Conservation (phyloP, 2,329 filamentous ascomycete species). For the Beauveria sp. region DNA sequence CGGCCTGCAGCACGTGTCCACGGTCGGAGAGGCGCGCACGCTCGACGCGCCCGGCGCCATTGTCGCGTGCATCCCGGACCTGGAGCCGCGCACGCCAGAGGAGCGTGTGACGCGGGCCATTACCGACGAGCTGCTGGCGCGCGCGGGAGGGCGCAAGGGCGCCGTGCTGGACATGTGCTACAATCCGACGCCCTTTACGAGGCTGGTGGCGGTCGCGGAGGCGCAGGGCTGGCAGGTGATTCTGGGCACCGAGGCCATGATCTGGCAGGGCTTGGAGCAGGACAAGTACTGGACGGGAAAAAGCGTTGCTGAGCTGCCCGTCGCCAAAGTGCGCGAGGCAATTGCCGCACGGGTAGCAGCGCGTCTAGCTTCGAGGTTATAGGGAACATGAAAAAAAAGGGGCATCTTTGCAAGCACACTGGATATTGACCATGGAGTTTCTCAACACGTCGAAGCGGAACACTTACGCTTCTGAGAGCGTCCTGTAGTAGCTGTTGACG, state of each 20-base stretch:
- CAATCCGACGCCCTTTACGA: slow-evolving; percentile 63
- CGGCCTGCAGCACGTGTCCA: slow-evolving; percentile 52
- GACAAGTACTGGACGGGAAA: slow-evolving; percentile 58
- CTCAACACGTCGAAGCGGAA: no score
- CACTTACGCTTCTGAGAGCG: no score
- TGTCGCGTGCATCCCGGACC: slow-evolving; percentile 69
- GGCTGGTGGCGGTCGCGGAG: slow-evolving; percentile 54
- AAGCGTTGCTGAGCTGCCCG: slow-evolving; percentile 49
- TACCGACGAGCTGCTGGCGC: slow-evolving; percentile 37
- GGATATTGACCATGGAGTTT: no score
- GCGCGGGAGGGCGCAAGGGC: slow-evolving; percentile 46
- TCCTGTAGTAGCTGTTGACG: no score
- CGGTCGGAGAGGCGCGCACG: slow-evolving; percentile 48
- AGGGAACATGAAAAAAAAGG: neutral
- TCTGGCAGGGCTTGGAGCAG: slow-evolving; percentile 71
- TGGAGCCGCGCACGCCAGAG: slow-evolving; percentile 55
- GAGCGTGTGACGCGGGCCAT: slow-evolving; percentile 55
- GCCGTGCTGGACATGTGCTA: slow-evolving; percentile 79
- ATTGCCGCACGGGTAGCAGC: slow-evolving; percentile 36
- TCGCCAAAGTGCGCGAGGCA: slow-evolving; percentile 48
- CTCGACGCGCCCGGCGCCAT: slow-evolving; percentile 58
- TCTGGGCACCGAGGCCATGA: slow-evolving; percentile 67
- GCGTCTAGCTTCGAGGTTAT: slow-evolving; percentile 21
- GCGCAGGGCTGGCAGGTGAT: slow-evolving; percentile 64
- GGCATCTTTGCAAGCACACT: no score